Evolutionary conservation across 257 asterid genomes (phyloP), one percentile per base, ranked within the genome.

Genomic region (Anisodus acutangulus): DNA sequence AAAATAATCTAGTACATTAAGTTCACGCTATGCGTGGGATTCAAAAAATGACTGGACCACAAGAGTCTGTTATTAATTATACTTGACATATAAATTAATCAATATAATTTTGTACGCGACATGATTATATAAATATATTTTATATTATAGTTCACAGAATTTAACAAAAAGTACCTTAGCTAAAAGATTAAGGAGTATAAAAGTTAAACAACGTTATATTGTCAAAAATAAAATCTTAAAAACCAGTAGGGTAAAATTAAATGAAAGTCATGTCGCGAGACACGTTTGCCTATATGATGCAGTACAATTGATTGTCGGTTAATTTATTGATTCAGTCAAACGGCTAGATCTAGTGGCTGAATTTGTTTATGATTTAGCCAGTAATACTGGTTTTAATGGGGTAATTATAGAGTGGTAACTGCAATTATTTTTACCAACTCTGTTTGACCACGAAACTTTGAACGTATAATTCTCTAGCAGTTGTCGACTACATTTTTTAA

Each of bases 311-410:
- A 51, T 13, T 78, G 81, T 78, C 81, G 9, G 81, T 51, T 53
- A 78, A 26, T 31, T 74, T 49, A 78, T 26, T 26, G 63, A 49
- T 57, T 22, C 47, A 53, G 81, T 78, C 81, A 78, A 76, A 78
- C 64, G 81, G 81, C 81, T 53, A 26, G 64, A 78, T 0, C 63
- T 78, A 78, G 64, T 78, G 81, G 81, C 47, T 78, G 26, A 7
- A 78, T 13, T 78, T 51, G 3, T 4, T 9, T 72, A 72, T 31
- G 19, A 51, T 51, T 6, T 51, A 74, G 81, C 11, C 45, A 74
- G 41, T 74, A 19, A 74, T 74, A 12, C 49, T 12, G 59, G 63
- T 22, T 76, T 78, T 12, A 78, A 51, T 54, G 41, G 64, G 22
- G 22, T 51, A 53, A 78, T 53, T 26, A 78, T 41, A 16, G 78